Base-by-base conservation (phyloP, 2,329 filamentous ascomycete species). In the Sclerotinia spermophila region DNA sequence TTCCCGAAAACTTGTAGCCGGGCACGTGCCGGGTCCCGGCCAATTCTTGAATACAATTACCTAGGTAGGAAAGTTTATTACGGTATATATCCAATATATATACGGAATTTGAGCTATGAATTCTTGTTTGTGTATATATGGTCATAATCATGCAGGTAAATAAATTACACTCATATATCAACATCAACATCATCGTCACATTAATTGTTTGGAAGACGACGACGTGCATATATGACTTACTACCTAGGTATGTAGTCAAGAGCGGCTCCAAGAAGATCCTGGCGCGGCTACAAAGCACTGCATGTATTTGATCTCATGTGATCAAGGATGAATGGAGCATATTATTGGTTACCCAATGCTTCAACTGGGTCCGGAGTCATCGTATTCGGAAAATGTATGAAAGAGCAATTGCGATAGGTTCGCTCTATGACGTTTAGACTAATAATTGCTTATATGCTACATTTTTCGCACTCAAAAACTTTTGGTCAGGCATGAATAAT, bases 361-460 rank as follows among this genome's bases (percentile, higher is more conserved):
- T 65, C 21, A 27, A 65, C 21, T 38, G 45, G 4, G 44, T 38
- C 44, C 15, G 24, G 33, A 35, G 21, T 13, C 27, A 40, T 65
- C 61, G 61, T 65, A 64, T 64, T 64, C 61, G 61, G 61, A 64
- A 64, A 64, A 64, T 48, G 24, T 6, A 17, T 48, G 13, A 38
- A 64, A 48, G 45, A 30, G 13, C n/a, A 27, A 27, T 8, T n/a
- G 24, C n/a, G 33, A 17, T 7, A 27, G 17, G 13, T 45, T n/a
- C 13, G 40, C 56, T 59, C 35, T 27, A 60, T 60, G 58, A 60
- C 58, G 58, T 60, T 60, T 60, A 60, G 58, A 40, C 38, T 60
- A 27, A 38, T 19, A 60, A 60, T 11, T 40, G 17, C 35, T 24
- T 19, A 60, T 13, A 27, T 58, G 30, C 1, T 19, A 15, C 24